Base-by-base conservation (phyloP, 2,329 filamentous ascomycete species). In the Exserohilum rostratum region DNA sequence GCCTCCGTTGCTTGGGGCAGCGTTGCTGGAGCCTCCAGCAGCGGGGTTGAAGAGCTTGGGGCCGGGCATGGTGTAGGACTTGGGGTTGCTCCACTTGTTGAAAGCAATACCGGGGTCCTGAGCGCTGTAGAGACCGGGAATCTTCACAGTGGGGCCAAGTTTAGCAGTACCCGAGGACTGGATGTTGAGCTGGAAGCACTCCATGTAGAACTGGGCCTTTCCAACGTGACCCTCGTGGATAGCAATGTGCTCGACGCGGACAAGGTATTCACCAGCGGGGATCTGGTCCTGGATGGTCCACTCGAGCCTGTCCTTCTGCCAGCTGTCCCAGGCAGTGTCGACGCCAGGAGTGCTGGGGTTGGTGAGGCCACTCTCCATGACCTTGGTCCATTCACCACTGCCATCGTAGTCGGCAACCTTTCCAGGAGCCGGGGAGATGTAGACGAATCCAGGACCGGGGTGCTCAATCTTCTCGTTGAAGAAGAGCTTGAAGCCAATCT, bases 331-430 rank as follows among this genome's bases (percentile, higher is more conserved):
- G 49, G 53, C 46, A 38, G 47, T 60, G 55, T 74, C 69, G 25
- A 55, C 42, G 5, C 67, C 68, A 5, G 64, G 62, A 18, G 34
- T 34, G 52, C 55, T 60, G 44, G 60, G 64, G 57, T 63, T 71
- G 49, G 60, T 71, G 7, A 74, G 64, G 15, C 69, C 71, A 34
- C 57, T 66, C 58, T 72, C 63, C 53, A 67, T 67, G 45, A 73
- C 70, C 62, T 75, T 75, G 58, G 67, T 61, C 72, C 72, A 75
- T 42, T 72, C 70, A n/a, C 71, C 82, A 49, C 88, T 83, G 61
- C 88, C 87, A 74, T 91, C 88, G 66, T 89, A 87, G 31, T 80
- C 82, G 67, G 88, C 84, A 55, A 90, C 82, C 71, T 86, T 88
- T 74, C 87, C 84, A 58, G 89, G 79, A 53, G 82, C 85, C 71